Evolutionary conservation across 768 basidiomycete genomes (phyloP).

Genomic region (Boletus coccyginus): DNA sequence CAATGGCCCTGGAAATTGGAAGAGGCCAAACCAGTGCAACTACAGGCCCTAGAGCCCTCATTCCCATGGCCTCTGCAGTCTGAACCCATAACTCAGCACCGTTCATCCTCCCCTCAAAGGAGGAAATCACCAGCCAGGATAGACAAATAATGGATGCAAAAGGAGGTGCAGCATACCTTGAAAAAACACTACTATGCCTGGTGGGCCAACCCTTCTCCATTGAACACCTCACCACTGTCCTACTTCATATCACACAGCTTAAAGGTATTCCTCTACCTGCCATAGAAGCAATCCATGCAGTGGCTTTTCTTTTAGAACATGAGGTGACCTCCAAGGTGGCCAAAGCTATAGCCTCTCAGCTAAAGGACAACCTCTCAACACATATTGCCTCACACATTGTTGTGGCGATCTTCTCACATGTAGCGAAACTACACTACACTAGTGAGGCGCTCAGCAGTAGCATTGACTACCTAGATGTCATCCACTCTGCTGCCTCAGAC

Average conservation of each 20-base stretch:
- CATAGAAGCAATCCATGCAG: background rate
- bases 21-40: too few relatives aligned
- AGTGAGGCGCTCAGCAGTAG: too few relatives aligned
- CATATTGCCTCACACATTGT: background rate
- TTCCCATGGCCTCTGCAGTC: too few relatives aligned
- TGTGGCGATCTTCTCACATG: background rate
- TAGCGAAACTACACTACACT: too few relatives aligned
- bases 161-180: background rate
- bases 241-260: background rate
- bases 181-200: background rate
- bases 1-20: too few relatives aligned
- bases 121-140: too few relatives aligned
- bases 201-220: background rate
- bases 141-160: too few relatives aligned
- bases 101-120: too few relatives aligned
- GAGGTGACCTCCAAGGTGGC: background rate
- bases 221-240: background rate
- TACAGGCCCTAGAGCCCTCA: too few relatives aligned
- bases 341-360: fast-evolving
- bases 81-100: too few relatives aligned
- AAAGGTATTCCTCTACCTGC: background rate
- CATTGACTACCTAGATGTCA: too few relatives aligned
- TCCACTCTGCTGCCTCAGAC: too few relatives aligned
- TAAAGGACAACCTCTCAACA: background rate
- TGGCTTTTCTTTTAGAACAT: background rate